phyloP scores from a whole-genome alignment of 441 rosid genomes.

The Erodium moschatum region DNA sequence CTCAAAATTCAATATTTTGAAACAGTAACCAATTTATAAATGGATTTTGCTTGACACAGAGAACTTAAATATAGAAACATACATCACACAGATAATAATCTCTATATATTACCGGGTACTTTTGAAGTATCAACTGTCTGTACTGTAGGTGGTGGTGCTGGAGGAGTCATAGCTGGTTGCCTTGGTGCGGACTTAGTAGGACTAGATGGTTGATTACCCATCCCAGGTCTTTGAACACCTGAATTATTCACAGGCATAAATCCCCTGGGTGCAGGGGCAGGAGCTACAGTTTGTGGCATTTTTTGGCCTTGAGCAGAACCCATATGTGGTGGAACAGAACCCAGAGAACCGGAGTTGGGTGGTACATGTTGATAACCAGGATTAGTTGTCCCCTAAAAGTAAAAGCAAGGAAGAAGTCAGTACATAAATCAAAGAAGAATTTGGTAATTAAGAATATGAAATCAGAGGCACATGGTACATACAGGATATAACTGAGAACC shows the following conservation, averaged over 20 bases:
- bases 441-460: constrained; percentile 13
- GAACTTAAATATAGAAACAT: neutral
- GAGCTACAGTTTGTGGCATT: constrained; percentile 53
- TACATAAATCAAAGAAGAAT: constrained; percentile 15
- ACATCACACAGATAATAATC: neutral
- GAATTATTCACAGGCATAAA: constrained; percentile 56
- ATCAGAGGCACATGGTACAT: constrained; percentile 25
- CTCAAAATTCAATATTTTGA: neutral
- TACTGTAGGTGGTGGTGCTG: constrained; percentile 81
- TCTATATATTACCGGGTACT: constrained; percentile 60
- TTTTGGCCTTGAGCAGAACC: constrained; percentile 31
- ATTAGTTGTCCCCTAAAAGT: constrained; percentile 45
- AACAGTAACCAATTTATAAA: neutral
- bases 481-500: constrained; percentile 79
- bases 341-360: constrained; percentile 46
- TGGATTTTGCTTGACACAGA: neutral
- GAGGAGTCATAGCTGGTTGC: constrained; percentile 52
- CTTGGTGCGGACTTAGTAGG: constrained; percentile 50
- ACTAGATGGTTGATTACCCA: constrained; percentile 62
- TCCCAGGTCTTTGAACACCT: constrained; percentile 61
- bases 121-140: constrained; percentile 83
- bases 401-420: constrained; percentile 22
- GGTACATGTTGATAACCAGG: constrained; percentile 47
- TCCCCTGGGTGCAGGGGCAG: constrained; percentile 45
- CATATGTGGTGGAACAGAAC: constrained; percentile 20